Evolutionary conservation across 148 eudicot genomes (phyloP).

Genomic region (Arctostaphylos glauca): DNA sequence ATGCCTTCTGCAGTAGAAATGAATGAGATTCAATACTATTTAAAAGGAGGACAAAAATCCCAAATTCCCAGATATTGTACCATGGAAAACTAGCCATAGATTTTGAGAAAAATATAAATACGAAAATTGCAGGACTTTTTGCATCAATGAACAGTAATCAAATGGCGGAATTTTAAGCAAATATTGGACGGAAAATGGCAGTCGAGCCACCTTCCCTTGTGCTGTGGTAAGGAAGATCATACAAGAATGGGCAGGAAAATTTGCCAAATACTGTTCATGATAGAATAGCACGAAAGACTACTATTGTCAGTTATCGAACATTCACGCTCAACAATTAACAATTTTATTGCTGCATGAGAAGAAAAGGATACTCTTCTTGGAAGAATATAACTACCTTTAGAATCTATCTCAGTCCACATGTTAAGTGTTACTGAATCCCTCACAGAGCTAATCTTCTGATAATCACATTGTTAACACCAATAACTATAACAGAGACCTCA

Average conservation of each 20-base stretch:
- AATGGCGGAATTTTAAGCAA: background rate
- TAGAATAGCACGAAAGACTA: background rate
- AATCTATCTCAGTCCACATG: background rate
- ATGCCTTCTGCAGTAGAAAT: constrained; percentile 52
- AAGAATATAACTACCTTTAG: background rate
- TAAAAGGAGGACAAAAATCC: background rate
- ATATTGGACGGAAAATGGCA: background rate
- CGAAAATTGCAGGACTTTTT: background rate
- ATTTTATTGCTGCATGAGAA: background rate
- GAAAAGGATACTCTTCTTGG: background rate
- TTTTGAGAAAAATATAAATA: background rate
- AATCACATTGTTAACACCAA: background rate
- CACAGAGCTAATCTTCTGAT: background rate
- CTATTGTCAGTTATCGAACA: background rate
- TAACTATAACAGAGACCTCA: too few relatives aligned
- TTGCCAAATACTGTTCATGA: background rate
- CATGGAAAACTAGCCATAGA: background rate
- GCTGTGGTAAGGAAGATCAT: background rate
- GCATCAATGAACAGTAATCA: background rate
- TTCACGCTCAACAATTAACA: background rate
- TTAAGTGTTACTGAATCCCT: background rate
- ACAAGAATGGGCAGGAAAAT: background rate
- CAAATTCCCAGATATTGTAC: background rate
- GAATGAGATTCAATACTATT: background rate
- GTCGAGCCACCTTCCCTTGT: background rate